phyloP scores from a whole-genome alignment of 2,329 filamentous ascomycete genomes.

The Davidsoniella neocaledoniae region DNA sequence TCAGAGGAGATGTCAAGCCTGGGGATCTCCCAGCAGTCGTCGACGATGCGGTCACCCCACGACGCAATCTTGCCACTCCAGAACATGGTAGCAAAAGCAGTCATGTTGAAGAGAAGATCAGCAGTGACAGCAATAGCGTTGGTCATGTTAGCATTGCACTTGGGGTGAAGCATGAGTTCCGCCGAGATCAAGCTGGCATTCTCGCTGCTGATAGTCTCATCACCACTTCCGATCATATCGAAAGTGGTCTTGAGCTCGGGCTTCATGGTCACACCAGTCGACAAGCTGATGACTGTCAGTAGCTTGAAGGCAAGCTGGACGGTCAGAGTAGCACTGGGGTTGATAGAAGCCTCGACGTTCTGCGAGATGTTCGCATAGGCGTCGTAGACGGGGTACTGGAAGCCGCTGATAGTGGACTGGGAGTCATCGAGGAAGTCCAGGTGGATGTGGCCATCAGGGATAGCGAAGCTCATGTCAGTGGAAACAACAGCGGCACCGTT shows the following conservation, averaged over 20 bases:
- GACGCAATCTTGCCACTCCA: background rate
- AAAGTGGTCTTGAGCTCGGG: constrained; percentile 24
- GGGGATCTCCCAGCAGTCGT: constrained; percentile 5
- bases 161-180: background rate
- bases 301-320: constrained; percentile 23
- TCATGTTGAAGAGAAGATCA: background rate
- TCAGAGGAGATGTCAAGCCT: background rate
- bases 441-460: constrained; percentile 23
- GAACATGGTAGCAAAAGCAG: constrained; percentile 1
- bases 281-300: constrained; percentile 22
- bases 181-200: background rate
- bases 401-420: constrained; percentile 19
- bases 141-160: background rate
- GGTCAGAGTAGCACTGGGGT: constrained; percentile 21
- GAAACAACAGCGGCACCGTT: constrained; percentile 19
- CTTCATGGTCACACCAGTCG: constrained; percentile 22
- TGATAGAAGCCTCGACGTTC: constrained; percentile 19
- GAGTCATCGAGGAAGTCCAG: constrained; percentile 21
- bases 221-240: constrained; percentile 8
- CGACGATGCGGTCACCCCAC: background rate
- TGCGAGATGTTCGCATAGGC: constrained; percentile 21
- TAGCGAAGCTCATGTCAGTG: constrained; percentile 19
- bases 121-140: constrained; percentile 6
- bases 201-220: background rate
- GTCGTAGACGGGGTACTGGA: constrained; percentile 21